Base-by-base conservation (phyloP, 2,329 filamentous ascomycete species). In the Elsinoe fawcettii region DNA sequence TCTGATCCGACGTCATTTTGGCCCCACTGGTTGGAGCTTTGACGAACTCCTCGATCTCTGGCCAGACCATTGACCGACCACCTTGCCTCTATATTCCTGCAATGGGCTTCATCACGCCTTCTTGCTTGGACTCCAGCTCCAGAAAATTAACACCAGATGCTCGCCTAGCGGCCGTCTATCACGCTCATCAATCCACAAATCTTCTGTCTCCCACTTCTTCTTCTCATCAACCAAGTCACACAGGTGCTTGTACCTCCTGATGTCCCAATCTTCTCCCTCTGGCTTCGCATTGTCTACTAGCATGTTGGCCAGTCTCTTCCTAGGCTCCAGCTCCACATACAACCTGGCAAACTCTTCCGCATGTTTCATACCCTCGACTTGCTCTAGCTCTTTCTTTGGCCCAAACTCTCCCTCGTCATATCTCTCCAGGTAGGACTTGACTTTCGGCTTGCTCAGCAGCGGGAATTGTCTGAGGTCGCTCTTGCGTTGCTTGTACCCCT, bases 51-150 rank as follows among this genome's bases (percentile, higher is more conserved):
- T 39, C 20, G 3, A 16, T 53, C 32, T 14, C 2, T 8, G 2
- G 7, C 12, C 44, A 49, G 11, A 7, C 23, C n/a, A 8, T 44
- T 18, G 39, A 12, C 7, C 20, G 20, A 20, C 16, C 20, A 6
- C 7, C 9, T 30, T 30, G 27, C 27, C 9, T 30, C 27, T 9
- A 30, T 30, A 44, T 22, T 37, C 14, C 5, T 5, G 3, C 14
- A 3, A 5, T 37, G 14, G 9, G 20, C 23, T 5, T n/a, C 8
- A n/a, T 25, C 62, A 63, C 55, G 57, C 61, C 54, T 67, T 66
- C 39, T 58, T 56, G 39, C 65, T 57, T 12, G 66, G 66, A 60
- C 65, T 67, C 66, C 65, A 69, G 4, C 60, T 66, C 66, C 65
- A 68, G 9, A 66, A 64, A 37, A 68, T 62, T 36, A 66, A 47